phyloP scores from a whole-genome alignment of 371 early-diverging fungal species.

The Globomyces sp. region DNA sequence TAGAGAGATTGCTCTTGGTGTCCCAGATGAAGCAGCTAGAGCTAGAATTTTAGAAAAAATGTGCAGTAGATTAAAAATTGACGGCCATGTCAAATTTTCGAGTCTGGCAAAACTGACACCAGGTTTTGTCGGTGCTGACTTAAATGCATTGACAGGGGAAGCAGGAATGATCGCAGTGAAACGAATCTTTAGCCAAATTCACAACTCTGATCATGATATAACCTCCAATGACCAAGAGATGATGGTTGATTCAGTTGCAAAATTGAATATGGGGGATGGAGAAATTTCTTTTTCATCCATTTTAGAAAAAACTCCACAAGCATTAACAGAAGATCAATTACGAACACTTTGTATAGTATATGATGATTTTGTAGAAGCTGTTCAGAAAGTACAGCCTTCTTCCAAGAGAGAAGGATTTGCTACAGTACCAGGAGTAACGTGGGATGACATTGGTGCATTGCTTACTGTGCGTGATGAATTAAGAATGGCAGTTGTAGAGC shows the following conservation, averaged over 20 bases:
- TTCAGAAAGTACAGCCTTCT: conserved; percentile 93
- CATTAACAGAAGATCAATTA: conserved; percentile 79
- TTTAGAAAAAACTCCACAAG: conserved; percentile 34
- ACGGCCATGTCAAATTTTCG: conserved; percentile 85
- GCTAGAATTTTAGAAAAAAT: conserved; percentile 90
- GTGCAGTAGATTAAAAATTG: conserved; percentile 80
- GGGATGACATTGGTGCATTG: conserved; percentile 96
- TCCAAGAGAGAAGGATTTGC: conserved; percentile 99
- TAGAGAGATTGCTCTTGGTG: conserved; percentile 95
- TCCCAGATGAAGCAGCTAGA: conserved; percentile 95
- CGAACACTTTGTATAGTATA: conserved; percentile 78
- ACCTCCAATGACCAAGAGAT: conserved; percentile 38
- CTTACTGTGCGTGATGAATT: conserved; percentile 85
- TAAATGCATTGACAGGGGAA: conserved; percentile 94
- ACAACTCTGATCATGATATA: conserved; percentile 32
- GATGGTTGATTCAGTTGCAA: conserved; percentile 56
- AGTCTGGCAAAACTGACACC: conserved; percentile 93
- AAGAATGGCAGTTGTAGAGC: conserved; percentile 95
- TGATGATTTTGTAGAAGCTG: conserved; percentile 88
- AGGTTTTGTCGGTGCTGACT: conserved; percentile 99
- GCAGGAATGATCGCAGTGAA: conserved; percentile 96
- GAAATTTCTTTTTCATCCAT: conserved; percentile 4
- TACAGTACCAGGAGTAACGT: conserved; percentile 91
- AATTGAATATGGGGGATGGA: neutral
- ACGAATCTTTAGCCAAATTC: conserved; percentile 69